phyloP scores from a whole-genome alignment of 2,329 filamentous ascomycete species.

The Nectriaceae sp. region DNA sequence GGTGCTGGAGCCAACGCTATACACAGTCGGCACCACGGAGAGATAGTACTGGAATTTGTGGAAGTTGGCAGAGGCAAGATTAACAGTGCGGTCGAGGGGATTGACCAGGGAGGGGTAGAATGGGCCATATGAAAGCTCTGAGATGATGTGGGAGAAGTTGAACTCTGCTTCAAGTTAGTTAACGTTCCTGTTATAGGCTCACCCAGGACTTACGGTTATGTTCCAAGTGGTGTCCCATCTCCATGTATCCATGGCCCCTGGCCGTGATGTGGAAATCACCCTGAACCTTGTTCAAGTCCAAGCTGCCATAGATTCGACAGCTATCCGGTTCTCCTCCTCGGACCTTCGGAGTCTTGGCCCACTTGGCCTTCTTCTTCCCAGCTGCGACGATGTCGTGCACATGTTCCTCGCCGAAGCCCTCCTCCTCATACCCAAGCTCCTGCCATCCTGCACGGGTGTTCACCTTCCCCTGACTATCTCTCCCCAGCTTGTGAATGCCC shows the following conservation, averaged over 20 bases:
- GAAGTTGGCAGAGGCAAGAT: constrained; percentile 74
- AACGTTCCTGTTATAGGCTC: neutral
- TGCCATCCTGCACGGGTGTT: constrained; percentile 61
- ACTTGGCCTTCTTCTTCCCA: constrained; percentile 62
- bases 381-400: constrained; percentile 87
- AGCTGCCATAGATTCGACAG: constrained; percentile 85
- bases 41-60: constrained; percentile 98
- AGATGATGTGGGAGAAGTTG: constrained; percentile 97
- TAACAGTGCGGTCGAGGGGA: constrained; percentile 89
- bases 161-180: constrained; percentile 62
- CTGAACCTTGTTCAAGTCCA: constrained; percentile 95
- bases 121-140: constrained; percentile 94
- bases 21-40: constrained; percentile 91
- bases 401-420: constrained; percentile 77
- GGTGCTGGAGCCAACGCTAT: constrained; percentile 68
- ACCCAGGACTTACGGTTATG: constrained; percentile 64
- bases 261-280: constrained; percentile 98
- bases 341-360: constrained; percentile 74
- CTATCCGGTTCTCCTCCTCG: constrained; percentile 61
- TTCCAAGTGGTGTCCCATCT: constrained; percentile 75
- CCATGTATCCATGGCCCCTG: constrained; percentile 89
- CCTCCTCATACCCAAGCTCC: constrained; percentile 50
- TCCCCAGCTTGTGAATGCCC: constrained; percentile 63
- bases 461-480: constrained; percentile 55
- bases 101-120: constrained; percentile 94